Conservation (phyloP, 1,284 basidiomycete genomes). For the Porodaedalea pini region DNA sequence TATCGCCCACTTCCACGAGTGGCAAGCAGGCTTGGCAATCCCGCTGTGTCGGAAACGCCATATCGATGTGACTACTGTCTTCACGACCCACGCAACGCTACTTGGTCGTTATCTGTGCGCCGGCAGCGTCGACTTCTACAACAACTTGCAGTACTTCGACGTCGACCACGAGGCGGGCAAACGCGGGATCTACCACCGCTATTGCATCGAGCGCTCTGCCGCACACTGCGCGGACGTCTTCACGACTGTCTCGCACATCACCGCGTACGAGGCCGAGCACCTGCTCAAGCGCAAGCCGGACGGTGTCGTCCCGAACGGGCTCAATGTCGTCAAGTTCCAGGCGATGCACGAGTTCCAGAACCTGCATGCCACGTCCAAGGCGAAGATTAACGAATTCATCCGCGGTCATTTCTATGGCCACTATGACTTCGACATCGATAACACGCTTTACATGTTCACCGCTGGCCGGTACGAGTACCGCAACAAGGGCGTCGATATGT, state of each 20-base stretch:
- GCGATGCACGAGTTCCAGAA: slow-evolving; percentile 98
- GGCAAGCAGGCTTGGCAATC: slow-evolving; percentile 97
- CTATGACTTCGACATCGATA: slow-evolving; percentile 93
- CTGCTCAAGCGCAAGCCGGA: slow-evolving; percentile 97
- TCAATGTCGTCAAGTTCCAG: slow-evolving; percentile 96
- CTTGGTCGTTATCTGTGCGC: slow-evolving; percentile 98
- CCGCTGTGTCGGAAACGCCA: slow-evolving; percentile 94
- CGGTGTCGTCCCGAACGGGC: slow-evolving; percentile 95
- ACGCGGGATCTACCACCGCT: slow-evolving; percentile 88
- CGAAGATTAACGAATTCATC: slow-evolving; percentile 97
- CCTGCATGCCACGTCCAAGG: slow-evolving; percentile 86
- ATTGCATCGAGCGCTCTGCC: slow-evolving; percentile 95
- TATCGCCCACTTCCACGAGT: slow-evolving; percentile 98
- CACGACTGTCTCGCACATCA: slow-evolving; percentile 97
- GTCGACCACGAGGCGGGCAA: slow-evolving; percentile 99
- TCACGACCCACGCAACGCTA: slow-evolving; percentile 97
- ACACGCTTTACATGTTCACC: slow-evolving; percentile 97
- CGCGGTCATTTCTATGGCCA: slow-evolving; percentile 98
- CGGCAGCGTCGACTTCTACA: slow-evolving; percentile 97
- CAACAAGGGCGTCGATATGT: slow-evolving; percentile 99
- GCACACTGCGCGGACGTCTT: slow-evolving; percentile 97
- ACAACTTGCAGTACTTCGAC: slow-evolving; percentile 98
- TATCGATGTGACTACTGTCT: slow-evolving; percentile 96
- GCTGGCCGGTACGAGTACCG: slow-evolving; percentile 99
- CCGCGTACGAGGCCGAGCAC: slow-evolving; percentile 95